A percentile compares a stretch with the other conserved stretches of the same genome.
phyloP scores from a whole-genome alignment of 768 basidiomycete genomes.

The Lactarius psammicola region DNA sequence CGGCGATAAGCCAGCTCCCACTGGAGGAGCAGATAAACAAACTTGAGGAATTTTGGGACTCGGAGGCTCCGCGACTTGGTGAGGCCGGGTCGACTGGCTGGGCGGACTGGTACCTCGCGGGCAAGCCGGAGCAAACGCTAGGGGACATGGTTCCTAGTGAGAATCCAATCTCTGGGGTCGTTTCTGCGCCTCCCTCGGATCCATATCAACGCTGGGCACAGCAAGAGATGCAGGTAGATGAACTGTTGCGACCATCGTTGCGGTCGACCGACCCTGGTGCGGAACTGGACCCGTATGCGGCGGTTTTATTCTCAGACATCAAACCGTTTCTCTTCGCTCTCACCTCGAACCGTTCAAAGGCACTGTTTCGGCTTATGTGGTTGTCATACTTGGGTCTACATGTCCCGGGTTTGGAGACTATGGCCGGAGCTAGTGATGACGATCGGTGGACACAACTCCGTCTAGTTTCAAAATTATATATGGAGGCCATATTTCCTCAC shows the following conservation, averaged over 20 bases:
- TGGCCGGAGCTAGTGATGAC: conserved; percentile 42
- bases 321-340: conserved; percentile 51
- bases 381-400: conserved; percentile 68
- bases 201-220: conserved; percentile 67
- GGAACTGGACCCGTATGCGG: conserved; percentile 66
- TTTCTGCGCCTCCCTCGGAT: conserved; percentile 43
- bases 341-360: conserved; percentile 44
- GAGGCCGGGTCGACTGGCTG: conserved; percentile 68
- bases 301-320: conserved; percentile 72
- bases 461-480: conserved; percentile 44
- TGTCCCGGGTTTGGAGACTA: conserved; percentile 59
- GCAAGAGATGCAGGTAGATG: conserved; percentile 54
- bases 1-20: conserved; percentile 42
- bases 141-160: conserved; percentile 15
- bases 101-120: conserved; percentile 55
- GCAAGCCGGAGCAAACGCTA: conserved; percentile 37
- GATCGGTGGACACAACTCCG: conserved; percentile 63
- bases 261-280: conserved; percentile 52
- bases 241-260: conserved; percentile 44
- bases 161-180: conserved; percentile 13
- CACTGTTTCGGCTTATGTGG: conserved; percentile 66
- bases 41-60: conserved; percentile 84
- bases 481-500: conserved; percentile 55
- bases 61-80: conserved; percentile 72
- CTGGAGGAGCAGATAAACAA: conserved; percentile 51